Percentiles rank a stretch among this genome's conserved stretches.
These are phyloP conservation scores for Dittrichia graveolens DNA, from an alignment of 129 eudicot species.

Conservation along the genomic window DNA sequence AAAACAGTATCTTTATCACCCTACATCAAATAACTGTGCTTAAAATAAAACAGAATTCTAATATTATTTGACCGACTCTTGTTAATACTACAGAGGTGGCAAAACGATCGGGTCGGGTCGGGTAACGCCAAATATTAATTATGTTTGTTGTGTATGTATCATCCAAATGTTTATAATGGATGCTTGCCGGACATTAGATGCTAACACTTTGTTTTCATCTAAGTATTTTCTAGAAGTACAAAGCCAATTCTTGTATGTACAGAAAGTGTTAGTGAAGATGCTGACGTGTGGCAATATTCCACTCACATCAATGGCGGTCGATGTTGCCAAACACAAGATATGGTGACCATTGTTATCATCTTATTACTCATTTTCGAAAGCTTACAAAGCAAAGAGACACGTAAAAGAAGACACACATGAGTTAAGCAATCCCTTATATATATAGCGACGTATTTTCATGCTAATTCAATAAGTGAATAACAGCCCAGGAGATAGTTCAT, in stretches of 20 bases:
- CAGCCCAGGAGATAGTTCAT: background rate
- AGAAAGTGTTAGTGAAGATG: background rate
- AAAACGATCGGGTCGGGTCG: too few relatives aligned
- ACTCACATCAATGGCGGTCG: slow-evolving; percentile 2
- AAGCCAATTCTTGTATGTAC: background rate
- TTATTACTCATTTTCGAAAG: slow-evolving; percentile 6
- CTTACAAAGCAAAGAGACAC: slow-evolving; percentile 18
- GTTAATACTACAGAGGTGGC: too few relatives aligned
- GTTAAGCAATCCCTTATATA: background rate
- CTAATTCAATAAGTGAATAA: background rate
- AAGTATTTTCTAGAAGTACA: background rate
- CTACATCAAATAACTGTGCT: too few relatives aligned
- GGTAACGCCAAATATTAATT: too few relatives aligned
- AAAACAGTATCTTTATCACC: too few relatives aligned
- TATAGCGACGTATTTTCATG: background rate
- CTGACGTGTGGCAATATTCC: background rate
- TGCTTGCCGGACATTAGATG: background rate
- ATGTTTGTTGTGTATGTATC: too few relatives aligned
- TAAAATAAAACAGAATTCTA: too few relatives aligned
- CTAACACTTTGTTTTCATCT: background rate
- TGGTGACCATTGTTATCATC: background rate
- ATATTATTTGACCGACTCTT: too few relatives aligned
- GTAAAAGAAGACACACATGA: background rate
- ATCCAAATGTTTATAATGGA: too few relatives aligned
- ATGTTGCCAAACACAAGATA: slow-evolving; percentile 19